Conservation (phyloP, 441 rosid genomes). For the Macaranga tanarius region DNA sequence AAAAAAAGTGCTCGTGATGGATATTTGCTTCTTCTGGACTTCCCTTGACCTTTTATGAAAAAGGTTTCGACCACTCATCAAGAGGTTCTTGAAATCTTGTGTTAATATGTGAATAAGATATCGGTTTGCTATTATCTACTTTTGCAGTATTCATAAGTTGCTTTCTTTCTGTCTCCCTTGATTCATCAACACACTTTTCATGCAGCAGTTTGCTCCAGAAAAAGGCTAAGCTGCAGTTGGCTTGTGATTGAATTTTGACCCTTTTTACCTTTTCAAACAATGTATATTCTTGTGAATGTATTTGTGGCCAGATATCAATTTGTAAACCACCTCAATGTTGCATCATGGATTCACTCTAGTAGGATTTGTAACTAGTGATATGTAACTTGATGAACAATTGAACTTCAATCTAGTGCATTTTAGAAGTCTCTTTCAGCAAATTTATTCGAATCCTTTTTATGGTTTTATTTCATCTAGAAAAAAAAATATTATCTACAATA, state of each 20-base stretch:
- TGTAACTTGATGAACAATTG: not conserved
- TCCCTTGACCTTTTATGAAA: constrained; percentile 15
- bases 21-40: constrained; percentile 26
- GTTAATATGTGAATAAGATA: constrained; percentile 39
- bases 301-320: not conserved
- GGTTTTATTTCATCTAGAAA: not conserved
- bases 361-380: not conserved
- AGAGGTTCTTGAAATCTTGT: constrained; percentile 21
- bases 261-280: not conserved
- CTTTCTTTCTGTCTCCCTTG: not conserved
- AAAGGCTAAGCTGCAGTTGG: not conserved
- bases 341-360: not conserved
- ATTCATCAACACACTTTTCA: not conserved
- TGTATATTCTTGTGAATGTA: not conserved
- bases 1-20: constrained; percentile 25
- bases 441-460: not conserved
- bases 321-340: not conserved
- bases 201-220: constrained; percentile 2
- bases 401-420: not conserved
- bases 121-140: constrained; percentile 17
- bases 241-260: constrained; percentile 3
- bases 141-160: not conserved
- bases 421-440: not conserved
- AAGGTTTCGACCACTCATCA: constrained; percentile 12
- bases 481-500: not conserved